A percentile compares a stretch with the other conserved stretches of the same genome.
Conservation (phyloP, 306 rosid species). For the Hylodesmum podocarpum region DNA sequence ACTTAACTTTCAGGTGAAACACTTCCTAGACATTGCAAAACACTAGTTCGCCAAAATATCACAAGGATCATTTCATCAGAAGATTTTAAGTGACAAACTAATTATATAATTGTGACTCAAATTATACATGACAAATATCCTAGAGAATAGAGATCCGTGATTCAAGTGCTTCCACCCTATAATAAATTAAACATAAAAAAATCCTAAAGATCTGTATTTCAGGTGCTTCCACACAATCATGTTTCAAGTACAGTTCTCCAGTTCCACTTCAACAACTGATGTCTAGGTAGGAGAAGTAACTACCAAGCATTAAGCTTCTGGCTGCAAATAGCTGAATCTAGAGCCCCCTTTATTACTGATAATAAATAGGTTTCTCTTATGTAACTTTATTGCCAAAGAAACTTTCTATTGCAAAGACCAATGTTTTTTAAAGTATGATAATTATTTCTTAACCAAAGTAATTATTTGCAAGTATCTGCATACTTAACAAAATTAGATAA, state of each 20-base stretch:
- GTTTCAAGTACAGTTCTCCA: background rate
- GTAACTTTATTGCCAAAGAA: background rate
- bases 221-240: background rate
- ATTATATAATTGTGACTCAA: background rate
- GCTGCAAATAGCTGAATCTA: constrained; percentile 6
- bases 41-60: constrained; percentile 6
- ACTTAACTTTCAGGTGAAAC: background rate
- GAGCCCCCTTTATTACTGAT: background rate
- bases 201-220: constrained; percentile 1
- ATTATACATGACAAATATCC: background rate
- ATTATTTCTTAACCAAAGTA: background rate
- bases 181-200: background rate
- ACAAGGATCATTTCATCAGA: constrained; percentile 13
- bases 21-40: background rate
- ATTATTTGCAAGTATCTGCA: background rate
- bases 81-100: background rate
- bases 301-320: background rate
- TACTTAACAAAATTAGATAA: background rate
- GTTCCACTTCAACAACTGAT: background rate
- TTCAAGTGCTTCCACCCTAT: constrained; percentile 4
- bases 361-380: background rate
- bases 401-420: background rate
- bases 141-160: constrained; percentile 11
- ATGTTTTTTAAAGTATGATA: background rate
- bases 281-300: background rate